Evolutionary conservation across 495 filamentous ascomycete species (phyloP), one percentile per base, ranked within the genome.

Genomic region (Aspergillus panamensis): DNA sequence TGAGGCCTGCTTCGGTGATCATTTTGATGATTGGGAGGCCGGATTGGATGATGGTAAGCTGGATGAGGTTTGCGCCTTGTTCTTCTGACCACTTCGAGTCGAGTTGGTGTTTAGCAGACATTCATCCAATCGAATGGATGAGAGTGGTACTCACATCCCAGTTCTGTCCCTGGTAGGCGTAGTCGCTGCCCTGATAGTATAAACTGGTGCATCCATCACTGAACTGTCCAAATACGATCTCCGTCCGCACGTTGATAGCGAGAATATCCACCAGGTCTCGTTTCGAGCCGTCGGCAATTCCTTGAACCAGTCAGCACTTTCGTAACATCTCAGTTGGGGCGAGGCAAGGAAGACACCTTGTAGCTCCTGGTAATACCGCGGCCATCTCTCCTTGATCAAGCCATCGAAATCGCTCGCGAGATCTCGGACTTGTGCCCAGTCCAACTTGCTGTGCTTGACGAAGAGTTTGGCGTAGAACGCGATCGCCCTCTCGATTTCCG

Each of bases 231-330:
- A 86, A 82, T 0, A 80, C 77, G 54, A 89, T 87, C 69, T 89
- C 86, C 5, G 83, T 88, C 17, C 86, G 79, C 17, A 86, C 78
- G 56, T 90, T 89, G 40, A 88, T 58, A 6, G 87, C 84, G 8
- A 88, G 68, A 40, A 90, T 84, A 56, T 85, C 82, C 0, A 80
- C 62, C 29, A 86, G 70, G 12, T 75, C 63, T 13, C 80, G 58
- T 1, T 65, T 69, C 0, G 85, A 78, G 12, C 85, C 86, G n/a
- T 82, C 75, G 0, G 86, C 84, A 37, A 88, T 79, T 3, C 79
- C 82, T 69, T 66, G 1, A 30, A 14, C 14, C 2, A 6, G 42
- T 45, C 19, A 21, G 42, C 17, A 20, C 10, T 19, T 20, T 20
- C 6, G 6, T n/a, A 7, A 13, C 1, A 8, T 45, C n/a, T 9